Conservation (phyloP, 1,284 basidiomycete species). For the Amylostereum areolatum region DNA sequence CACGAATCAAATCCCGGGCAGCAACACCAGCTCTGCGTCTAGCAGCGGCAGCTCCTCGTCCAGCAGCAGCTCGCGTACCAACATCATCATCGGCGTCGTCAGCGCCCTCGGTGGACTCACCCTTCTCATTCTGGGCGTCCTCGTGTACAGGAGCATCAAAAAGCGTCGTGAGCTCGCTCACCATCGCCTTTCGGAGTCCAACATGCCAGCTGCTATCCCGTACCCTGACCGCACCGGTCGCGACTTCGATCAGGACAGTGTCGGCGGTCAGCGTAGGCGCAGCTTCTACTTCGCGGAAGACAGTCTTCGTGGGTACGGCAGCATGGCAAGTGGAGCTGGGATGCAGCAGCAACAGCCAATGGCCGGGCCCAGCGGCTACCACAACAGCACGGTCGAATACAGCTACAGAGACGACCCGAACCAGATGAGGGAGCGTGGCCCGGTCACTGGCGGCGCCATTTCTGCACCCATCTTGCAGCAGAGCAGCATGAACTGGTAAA, state of each 20-base stretch:
- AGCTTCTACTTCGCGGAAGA: constrained; percentile 84
- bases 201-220: constrained; percentile 3
- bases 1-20: constrained; percentile 24
- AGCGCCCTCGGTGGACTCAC: constrained; percentile 68
- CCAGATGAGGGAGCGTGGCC: constrained; percentile 44
- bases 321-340: constrained; percentile 16
- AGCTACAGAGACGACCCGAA: constrained; percentile 20
- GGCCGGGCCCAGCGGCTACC: constrained; percentile 2
- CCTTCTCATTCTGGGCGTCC: constrained; percentile 57
- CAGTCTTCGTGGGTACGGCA: constrained; percentile 53
- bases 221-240: constrained; percentile 24
- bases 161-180: constrained; percentile 57
- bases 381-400: constrained; percentile 23
- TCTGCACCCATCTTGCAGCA: constrained; percentile 62
- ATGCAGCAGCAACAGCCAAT: constrained; percentile 3
- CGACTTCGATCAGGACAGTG: constrained; percentile 68
- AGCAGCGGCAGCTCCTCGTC: constrained; percentile 9
- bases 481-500: constrained; percentile 59
- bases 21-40: constrained; percentile 9
- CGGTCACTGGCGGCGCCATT: constrained; percentile 47
- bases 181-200: constrained; percentile 50
- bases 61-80: constrained; percentile 42
- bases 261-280: constrained; percentile 62
- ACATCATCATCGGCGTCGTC: constrained; percentile 79
- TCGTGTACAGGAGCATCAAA: constrained; percentile 55